These are phyloP conservation scores for Piloderma croceum DNA, from an alignment of 768 basidiomycete genomes.

Conservation along the genomic window DNA sequence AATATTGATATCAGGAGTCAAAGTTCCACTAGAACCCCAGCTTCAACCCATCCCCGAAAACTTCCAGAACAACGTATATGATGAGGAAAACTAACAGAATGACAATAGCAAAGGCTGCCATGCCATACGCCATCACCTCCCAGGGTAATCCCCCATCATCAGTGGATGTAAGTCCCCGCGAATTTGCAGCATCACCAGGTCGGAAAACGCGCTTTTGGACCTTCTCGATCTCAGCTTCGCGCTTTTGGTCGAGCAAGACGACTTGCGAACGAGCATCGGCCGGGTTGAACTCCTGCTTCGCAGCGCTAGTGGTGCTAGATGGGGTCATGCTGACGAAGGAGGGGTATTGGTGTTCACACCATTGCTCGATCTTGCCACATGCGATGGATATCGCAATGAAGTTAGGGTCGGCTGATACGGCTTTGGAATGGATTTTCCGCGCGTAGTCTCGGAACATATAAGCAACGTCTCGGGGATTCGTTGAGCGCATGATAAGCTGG, in stretches of 20 bases:
- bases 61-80: conserved; percentile 20
- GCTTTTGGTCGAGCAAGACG: conserved; percentile 38
- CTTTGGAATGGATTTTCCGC: conserved; percentile 77
- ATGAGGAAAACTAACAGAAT: conserved; percentile 19
- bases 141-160: conserved; percentile 17
- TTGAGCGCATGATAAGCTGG: conserved; percentile 87
- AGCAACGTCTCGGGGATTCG: conserved; percentile 88
- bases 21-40: too few relatives aligned
- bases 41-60: too few relatives aligned
- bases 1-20: too few relatives aligned
- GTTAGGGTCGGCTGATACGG: conserved; percentile 77
- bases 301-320: conserved; percentile 1
- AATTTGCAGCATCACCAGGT: conserved; percentile 1
- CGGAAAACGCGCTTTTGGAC: conserved; percentile 18
- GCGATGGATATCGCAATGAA: conserved; percentile 78
- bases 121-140: conserved; percentile 27
- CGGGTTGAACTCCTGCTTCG: conserved; percentile 34
- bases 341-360: conserved; percentile 91
- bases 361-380: conserved; percentile 90
- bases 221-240: conserved; percentile 30
- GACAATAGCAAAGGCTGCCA: conserved; percentile 22
- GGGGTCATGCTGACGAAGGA: conserved; percentile 56
- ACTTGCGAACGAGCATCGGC: conserved; percentile 55
- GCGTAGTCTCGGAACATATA: conserved; percentile 81
- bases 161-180: background rate